phyloP scores from a whole-genome alignment of 192 early-diverging fungal genomes.

The Umbelopsis sp. region DNA sequence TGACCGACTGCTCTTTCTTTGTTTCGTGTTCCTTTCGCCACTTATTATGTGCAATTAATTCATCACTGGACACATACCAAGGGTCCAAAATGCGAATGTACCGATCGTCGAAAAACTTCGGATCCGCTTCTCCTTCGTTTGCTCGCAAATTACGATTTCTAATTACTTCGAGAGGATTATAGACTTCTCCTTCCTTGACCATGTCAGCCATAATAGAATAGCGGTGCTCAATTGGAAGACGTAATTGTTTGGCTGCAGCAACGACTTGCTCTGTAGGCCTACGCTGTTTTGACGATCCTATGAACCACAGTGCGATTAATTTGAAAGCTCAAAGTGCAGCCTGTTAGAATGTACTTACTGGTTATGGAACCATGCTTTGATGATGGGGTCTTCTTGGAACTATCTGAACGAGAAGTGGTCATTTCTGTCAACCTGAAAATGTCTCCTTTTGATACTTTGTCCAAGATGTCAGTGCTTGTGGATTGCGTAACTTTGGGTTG shows the following conservation, averaged over 20 bases:
- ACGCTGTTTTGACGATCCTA: not conserved
- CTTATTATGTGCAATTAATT: not conserved
- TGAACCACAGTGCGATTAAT: not conserved
- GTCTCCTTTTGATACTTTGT: conserved; percentile 4
- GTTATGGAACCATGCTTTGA: not conserved
- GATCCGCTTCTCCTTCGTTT: not conserved
- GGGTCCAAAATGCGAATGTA: not conserved
- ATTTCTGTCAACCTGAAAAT: conserved; percentile 18
- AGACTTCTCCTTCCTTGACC: not conserved
- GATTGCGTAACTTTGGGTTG: not conserved
- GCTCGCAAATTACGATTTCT: not conserved
- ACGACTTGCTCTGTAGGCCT: not conserved
- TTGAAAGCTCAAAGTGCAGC: not conserved
- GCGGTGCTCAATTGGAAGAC: not conserved
- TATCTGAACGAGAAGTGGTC: conserved; percentile 11
- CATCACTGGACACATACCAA: not conserved
- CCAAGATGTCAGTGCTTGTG: conserved; percentile 3
- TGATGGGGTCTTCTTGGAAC: not conserved
- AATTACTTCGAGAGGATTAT: conserved; percentile 6
- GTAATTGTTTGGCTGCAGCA: not conserved
- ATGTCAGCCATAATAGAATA: not conserved
- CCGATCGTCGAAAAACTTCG: not conserved
- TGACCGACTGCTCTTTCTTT: not conserved
- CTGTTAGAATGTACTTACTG: not conserved
- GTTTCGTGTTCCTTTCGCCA: not conserved